Percentiles rank a stretch among this genome's conserved stretches.
phyloP scores from a whole-genome alignment of 257 asterid species.

The Petunia axillaris region DNA sequence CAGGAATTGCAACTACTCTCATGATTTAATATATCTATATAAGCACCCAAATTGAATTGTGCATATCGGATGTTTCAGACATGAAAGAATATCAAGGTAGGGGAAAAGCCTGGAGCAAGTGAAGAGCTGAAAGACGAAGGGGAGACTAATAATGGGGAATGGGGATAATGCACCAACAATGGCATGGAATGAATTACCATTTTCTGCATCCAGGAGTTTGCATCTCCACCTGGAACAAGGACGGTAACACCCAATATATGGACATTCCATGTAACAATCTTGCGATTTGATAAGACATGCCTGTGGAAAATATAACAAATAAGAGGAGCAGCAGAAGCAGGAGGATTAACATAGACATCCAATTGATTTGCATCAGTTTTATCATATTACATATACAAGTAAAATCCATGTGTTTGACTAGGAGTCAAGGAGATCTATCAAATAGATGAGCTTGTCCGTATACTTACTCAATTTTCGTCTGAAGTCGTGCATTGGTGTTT shows the following conservation, averaged over 20 bases:
- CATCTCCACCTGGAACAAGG: constrained; percentile 54
- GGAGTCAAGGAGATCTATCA: constrained; percentile 14
- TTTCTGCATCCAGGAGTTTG: constrained; percentile 46
- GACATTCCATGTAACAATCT: constrained; percentile 72
- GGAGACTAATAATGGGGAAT: constrained; percentile 12
- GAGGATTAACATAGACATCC: constrained; percentile 8
- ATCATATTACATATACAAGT: constrained; percentile 6
- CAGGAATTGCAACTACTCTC: background rate
- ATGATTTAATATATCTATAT: too few relatives aligned
- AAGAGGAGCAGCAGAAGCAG: constrained; percentile 21
- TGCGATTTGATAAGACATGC: constrained; percentile 65
- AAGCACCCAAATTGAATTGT: background rate
- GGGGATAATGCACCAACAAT: constrained; percentile 19
- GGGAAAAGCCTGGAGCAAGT: constrained; percentile 3
- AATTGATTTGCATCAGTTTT: background rate
- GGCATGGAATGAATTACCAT: constrained; percentile 45
- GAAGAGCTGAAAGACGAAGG: background rate
- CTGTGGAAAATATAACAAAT: constrained; percentile 48
- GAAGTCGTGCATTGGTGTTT: constrained; percentile 62
- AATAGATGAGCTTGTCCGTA: constrained; percentile 15
- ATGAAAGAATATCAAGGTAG: constrained; percentile 17
- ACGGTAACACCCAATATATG: constrained; percentile 48
- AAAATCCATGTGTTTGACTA: constrained; percentile 11
- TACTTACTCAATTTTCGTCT: constrained; percentile 81
- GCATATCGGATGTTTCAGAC: background rate